Evolutionary conservation across 2,329 filamentous ascomycete genomes (phyloP).

Genomic region (Alternaria sp.): DNA sequence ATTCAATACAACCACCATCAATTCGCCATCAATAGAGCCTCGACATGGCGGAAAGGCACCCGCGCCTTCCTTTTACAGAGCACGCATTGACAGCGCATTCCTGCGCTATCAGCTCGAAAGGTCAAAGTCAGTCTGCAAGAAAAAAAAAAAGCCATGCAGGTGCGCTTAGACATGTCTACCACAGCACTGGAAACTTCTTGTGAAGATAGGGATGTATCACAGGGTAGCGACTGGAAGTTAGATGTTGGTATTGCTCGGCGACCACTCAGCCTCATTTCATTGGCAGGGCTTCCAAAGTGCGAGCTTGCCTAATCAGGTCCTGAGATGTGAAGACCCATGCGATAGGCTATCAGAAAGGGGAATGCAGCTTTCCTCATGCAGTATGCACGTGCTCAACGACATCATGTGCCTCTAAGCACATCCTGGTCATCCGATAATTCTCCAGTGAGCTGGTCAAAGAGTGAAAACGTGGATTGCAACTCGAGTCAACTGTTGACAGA

Average conservation of each 20-base stretch:
- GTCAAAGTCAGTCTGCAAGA: constrained; percentile 7
- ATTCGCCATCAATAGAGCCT: constrained; percentile 2
- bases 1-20: constrained; percentile 9
- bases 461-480: constrained; percentile 18
- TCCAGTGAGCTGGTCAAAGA: not conserved
- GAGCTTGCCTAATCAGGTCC: not conserved
- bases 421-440: constrained; percentile 2
- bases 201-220: constrained; percentile 14
- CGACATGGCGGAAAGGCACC: constrained; percentile 3
- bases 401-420: constrained; percentile 9
- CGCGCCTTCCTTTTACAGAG: constrained; percentile 15
- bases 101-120: constrained; percentile 5
- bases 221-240: constrained; percentile 20
- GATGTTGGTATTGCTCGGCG: constrained; percentile 30
- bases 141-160: not conserved
- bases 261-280: constrained; percentile 38
- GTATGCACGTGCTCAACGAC: constrained; percentile 13
- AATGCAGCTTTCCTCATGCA: constrained; percentile 20
- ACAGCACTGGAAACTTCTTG: constrained; percentile 2
- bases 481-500: constrained; percentile 17
- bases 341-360: constrained; percentile 23
- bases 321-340: constrained; percentile 14
- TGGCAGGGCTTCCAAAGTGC: constrained; percentile 26
- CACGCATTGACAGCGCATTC: constrained; percentile 8
- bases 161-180: constrained; percentile 6